These are phyloP conservation scores for Flaveria linearis DNA, from an alignment of 129 eudicot species.

Conservation along the genomic window DNA sequence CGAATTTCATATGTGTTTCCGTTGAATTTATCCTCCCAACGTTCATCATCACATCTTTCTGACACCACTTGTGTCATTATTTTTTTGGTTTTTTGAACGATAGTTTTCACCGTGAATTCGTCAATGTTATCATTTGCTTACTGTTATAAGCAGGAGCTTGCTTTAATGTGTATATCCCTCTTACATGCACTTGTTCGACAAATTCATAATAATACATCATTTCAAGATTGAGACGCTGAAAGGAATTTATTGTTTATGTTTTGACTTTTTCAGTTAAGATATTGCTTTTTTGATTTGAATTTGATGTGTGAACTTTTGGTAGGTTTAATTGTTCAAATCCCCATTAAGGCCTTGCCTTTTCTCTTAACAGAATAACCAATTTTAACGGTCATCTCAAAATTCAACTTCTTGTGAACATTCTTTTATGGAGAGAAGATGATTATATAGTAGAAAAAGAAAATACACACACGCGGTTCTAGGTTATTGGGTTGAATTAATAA, in stretches of 20 bases:
- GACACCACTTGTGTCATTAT: conserved; percentile 29
- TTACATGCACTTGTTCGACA: conserved; percentile 2
- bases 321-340: background rate
- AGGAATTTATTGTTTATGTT: background rate
- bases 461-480: background rate
- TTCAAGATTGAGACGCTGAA: background rate
- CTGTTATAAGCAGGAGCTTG: conserved; percentile 2
- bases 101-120: conserved; percentile 17
- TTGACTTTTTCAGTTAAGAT: background rate
- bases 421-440: background rate
- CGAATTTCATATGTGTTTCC: conserved; percentile 8
- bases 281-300: background rate
- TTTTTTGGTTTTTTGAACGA: conserved; percentile 22
- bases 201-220: background rate
- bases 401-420: background rate
- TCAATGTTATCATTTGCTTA: conserved; percentile 21
- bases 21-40: conserved; percentile 28
- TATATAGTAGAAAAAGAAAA: background rate
- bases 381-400: background rate
- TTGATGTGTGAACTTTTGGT: conserved; percentile 3
- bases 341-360: background rate
- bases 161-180: background rate
- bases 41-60: conserved; percentile 25
- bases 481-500: background rate
- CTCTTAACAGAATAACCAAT: background rate